These are phyloP conservation scores for Cyclocybe cylindracea DNA, from an alignment of 768 basidiomycete species.

Conservation along the genomic window DNA sequence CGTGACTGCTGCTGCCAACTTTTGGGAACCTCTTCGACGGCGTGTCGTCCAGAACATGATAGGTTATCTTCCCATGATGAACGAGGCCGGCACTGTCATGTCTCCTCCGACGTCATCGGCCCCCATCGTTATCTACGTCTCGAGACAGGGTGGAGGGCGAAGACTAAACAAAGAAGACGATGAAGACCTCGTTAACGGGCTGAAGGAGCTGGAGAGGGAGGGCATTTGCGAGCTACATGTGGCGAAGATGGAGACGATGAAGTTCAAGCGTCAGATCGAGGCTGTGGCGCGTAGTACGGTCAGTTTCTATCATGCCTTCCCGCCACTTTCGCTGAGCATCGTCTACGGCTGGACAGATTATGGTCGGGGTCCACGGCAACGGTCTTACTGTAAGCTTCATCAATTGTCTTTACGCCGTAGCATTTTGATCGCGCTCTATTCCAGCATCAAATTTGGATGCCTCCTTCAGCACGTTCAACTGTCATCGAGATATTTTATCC, in stretches of 20 bases:
- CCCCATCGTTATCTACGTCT: conserved; percentile 42
- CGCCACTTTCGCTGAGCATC: background rate
- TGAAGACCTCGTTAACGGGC: conserved; percentile 19
- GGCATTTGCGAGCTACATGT: conserved; percentile 21
- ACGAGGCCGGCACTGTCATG: conserved; percentile 13
- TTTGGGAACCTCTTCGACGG: conserved; percentile 34
- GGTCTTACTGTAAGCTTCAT: conserved; percentile 45
- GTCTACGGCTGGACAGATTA: conserved; percentile 12
- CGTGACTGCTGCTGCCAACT: conserved; percentile 24
- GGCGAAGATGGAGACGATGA: conserved; percentile 20
- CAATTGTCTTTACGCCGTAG: background rate
- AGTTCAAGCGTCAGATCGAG: conserved; percentile 19
- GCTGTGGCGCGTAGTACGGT: conserved; percentile 22
- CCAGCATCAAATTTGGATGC: conserved; percentile 67
- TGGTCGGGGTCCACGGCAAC: conserved; percentile 52
- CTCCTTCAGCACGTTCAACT: conserved; percentile 55
- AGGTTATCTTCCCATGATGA: conserved; percentile 22
- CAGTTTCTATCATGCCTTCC: conserved; percentile 8
- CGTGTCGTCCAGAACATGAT: conserved; percentile 28
- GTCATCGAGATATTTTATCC: conserved; percentile 73
- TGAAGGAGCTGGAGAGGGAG: conserved; percentile 20
- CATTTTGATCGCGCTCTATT: background rate
- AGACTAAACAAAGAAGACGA: conserved; percentile 22
- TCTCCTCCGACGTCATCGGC: background rate
- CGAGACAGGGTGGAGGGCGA: conserved; percentile 44